Percentiles rank a stretch among this genome's conserved stretches.
Evolutionary conservation across 2,329 filamentous ascomycete species (phyloP).

Genomic region (Aspergillus uvarum): DNA sequence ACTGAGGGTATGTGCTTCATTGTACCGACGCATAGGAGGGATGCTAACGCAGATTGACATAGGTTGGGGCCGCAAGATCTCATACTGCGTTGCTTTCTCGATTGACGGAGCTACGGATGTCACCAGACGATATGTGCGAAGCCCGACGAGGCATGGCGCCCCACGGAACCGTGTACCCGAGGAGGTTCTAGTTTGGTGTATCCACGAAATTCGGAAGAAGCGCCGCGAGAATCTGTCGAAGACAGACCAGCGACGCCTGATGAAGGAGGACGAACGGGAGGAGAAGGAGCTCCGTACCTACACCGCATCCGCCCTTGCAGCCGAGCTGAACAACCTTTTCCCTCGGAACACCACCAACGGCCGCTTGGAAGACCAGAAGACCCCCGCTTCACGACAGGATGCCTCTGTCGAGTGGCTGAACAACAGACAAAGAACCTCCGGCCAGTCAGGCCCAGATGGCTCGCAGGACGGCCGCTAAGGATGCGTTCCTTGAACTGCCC

Average conservation of each 20-base stretch:
- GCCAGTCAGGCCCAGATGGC: conserved; percentile 36
- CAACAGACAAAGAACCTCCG: conserved; percentile 28
- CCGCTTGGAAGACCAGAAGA: conserved; percentile 43
- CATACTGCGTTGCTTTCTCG: conserved; percentile 95
- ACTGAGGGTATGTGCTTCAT: conserved; percentile 64
- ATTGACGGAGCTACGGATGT: conserved; percentile 75
- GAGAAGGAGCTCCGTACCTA: conserved; percentile 48
- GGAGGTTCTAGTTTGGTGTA: conserved; percentile 85
- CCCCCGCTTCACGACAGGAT: conserved; percentile 38
- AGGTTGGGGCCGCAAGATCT: conserved; percentile 94
- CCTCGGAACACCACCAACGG: conserved; percentile 28
- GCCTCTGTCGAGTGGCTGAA: conserved; percentile 35
- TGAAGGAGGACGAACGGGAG: conserved; percentile 51
- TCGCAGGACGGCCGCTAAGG: conserved; percentile 34
- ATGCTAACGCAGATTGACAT: conserved; percentile 13
- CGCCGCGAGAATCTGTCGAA: conserved; percentile 83
- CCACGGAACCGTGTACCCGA: conserved; percentile 79
- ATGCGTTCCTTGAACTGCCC: neutral
- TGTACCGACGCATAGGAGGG: neutral
- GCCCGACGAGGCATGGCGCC: conserved; percentile 58
- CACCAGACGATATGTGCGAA: conserved; percentile 63
- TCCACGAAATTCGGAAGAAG: conserved; percentile 84
- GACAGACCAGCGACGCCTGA: conserved; percentile 57
- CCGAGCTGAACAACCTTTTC: conserved; percentile 46
- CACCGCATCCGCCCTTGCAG: conserved; percentile 46